phyloP scores from a whole-genome alignment of 495 filamentous ascomycete species.

The Rhypophila decipiens region DNA sequence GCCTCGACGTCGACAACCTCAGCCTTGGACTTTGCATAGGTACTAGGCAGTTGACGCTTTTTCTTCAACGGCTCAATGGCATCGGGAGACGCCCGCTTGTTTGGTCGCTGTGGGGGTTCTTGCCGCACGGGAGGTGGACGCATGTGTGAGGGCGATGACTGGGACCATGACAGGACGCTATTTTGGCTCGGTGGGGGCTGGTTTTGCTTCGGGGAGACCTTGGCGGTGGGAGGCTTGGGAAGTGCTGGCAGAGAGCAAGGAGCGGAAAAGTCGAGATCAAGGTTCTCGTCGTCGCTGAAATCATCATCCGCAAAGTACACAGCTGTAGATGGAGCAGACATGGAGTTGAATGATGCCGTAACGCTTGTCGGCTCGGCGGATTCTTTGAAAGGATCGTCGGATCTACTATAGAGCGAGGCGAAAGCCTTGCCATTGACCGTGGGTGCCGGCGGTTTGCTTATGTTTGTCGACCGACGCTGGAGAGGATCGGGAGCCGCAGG shows the following conservation, averaged over 20 bases:
- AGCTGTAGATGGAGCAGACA: neutral
- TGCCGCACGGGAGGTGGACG: constrained; percentile 6
- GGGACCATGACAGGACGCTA: constrained; percentile 21
- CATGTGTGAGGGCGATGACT: constrained; percentile 28
- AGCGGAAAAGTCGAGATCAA: constrained; percentile 55
- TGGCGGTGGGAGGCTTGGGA: constrained; percentile 7
- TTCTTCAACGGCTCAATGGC: constrained; percentile 16
- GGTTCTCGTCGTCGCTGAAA: constrained; percentile 61
- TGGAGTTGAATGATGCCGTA: too few species aligned
- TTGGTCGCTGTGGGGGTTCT: constrained; percentile 5
- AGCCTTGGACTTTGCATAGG: constrained; percentile 14
- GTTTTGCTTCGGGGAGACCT: neutral
- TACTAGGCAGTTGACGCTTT: constrained; percentile 24
- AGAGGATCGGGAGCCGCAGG: constrained; percentile 8
- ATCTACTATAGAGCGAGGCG: constrained; percentile 31
- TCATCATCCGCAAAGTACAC: constrained; percentile 57
- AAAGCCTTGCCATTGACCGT: constrained; percentile 19
- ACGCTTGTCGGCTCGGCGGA: too few species aligned
- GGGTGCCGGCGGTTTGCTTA: neutral
- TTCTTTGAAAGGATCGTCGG: constrained; percentile 41
- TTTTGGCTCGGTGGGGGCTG: constrained; percentile 11
- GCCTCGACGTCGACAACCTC: constrained; percentile 29
- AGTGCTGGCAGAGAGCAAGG: constrained; percentile 37
- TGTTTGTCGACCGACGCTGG: constrained; percentile 10
- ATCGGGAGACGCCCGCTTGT: constrained; percentile 30